Conservation (phyloP, 2,329 filamentous ascomycete species). For the Davidsoniella australis region DNA sequence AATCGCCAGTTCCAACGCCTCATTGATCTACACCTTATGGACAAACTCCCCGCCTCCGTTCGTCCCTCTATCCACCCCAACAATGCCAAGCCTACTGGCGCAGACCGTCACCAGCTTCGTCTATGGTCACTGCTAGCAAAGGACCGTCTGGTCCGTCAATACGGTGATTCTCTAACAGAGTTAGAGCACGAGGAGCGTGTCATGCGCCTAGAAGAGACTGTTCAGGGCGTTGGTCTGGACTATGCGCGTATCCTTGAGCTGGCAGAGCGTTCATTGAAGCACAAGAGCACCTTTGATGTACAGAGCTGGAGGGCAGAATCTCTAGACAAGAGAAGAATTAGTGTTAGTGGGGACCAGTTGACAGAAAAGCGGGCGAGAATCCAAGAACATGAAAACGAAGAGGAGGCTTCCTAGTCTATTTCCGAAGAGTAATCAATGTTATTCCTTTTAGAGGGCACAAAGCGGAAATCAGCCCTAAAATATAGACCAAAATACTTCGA, state of each 20-base stretch:
- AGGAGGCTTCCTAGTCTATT: too few species aligned
- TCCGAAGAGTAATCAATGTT: too few species aligned
- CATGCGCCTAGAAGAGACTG: conserved; percentile 53
- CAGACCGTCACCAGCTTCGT: conserved; percentile 36
- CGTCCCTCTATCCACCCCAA: conserved; percentile 31
- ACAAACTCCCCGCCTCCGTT: conserved; percentile 36
- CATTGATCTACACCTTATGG: conserved; percentile 59
- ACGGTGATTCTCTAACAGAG: conserved; percentile 52
- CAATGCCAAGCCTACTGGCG: conserved; percentile 21
- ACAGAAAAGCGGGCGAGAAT: neutral
- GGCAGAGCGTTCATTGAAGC: conserved; percentile 22
- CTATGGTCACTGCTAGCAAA: conserved; percentile 65
- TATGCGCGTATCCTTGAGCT: conserved; percentile 48
- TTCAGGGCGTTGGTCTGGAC: conserved; percentile 52
- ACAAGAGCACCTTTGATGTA: neutral
- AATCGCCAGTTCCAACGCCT: conserved; percentile 60
- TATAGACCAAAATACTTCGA: too few species aligned
- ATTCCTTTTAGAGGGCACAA: too few species aligned
- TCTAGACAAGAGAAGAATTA: neutral
- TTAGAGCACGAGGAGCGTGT: conserved; percentile 51
- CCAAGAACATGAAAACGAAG: too few species aligned
- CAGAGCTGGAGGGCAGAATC: neutral
- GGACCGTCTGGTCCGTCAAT: conserved; percentile 58
- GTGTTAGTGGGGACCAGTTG: neutral
- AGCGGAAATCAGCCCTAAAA: too few species aligned